These are phyloP conservation scores for Cucurbitaria berberidis DNA, from an alignment of 2,329 filamentous ascomycete genomes.

Conservation along the genomic window DNA sequence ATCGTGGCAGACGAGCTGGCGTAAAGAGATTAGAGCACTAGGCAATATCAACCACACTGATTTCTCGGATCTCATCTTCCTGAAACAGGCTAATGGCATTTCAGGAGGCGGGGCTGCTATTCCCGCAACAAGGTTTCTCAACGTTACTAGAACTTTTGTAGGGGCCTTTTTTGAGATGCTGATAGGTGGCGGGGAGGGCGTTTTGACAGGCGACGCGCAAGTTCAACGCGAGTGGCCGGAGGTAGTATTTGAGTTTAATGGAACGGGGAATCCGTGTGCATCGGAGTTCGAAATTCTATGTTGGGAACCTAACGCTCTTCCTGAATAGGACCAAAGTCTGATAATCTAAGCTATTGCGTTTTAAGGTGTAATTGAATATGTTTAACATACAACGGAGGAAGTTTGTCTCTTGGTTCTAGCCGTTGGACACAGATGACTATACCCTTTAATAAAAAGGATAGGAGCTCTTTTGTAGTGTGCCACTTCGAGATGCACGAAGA, in stretches of 20 bases:
- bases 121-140: conserved; percentile 11
- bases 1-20: conserved; percentile 9
- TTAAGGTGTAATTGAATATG: no score
- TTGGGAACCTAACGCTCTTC: not conserved
- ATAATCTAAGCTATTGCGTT: no score
- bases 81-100: conserved; percentile 14
- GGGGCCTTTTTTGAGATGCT: conserved; percentile 9
- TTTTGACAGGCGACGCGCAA: not conserved
- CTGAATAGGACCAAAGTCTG: no score
- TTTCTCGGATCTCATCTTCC: conserved; percentile 19
- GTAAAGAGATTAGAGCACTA: conserved; percentile 8
- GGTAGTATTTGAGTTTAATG: conserved; percentile 8
- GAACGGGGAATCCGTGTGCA: conserved; percentile 1
- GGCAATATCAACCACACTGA: conserved; percentile 17
- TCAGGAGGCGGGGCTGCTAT: conserved; percentile 9
- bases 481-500: no score
- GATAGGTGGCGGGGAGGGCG: not conserved
- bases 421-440: no score
- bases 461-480: no score
- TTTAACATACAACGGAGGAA: no score
- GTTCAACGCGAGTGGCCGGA: conserved; percentile 6
- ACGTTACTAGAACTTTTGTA: conserved; percentile 11
- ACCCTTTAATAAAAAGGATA: no score
- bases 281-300: not conserved
- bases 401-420: no score